A percentile compares a stretch with the other conserved stretches of the same genome.
Evolutionary conservation across 140 eudicot species (phyloP).

Genomic region (Artemisia princeps): DNA sequence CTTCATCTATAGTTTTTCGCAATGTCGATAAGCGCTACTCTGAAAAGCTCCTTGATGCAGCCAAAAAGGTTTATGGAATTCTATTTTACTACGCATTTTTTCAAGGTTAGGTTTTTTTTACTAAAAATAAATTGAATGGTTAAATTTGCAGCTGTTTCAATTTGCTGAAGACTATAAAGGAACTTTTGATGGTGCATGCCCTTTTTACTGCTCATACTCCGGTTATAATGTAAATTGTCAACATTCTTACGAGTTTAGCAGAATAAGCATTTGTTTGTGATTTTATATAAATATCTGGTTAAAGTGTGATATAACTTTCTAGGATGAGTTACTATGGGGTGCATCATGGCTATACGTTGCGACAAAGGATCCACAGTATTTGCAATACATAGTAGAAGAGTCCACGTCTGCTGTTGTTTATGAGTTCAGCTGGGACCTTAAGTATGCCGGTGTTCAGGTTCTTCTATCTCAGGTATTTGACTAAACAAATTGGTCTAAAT

Average conservation of each 20-base stretch:
- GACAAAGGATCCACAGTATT: slow-evolving; percentile 36
- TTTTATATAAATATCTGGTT: not conserved
- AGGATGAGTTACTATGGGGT: slow-evolving; percentile 93
- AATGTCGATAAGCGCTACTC: slow-evolving; percentile 40
- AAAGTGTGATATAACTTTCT: slow-evolving; percentile 14
- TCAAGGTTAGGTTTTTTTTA: not conserved
- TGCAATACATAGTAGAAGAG: slow-evolving; percentile 43
- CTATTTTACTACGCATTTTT: not conserved
- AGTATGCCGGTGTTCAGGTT: slow-evolving; percentile 70
- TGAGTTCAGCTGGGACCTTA: slow-evolving; percentile 89
- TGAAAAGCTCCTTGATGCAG: slow-evolving; percentile 36
- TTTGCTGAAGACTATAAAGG: slow-evolving; percentile 57
- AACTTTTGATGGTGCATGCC: slow-evolving; percentile 90
- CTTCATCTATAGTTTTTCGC: slow-evolving; percentile 55
- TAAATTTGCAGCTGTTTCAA: slow-evolving; percentile 49
- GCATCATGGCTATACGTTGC: slow-evolving; percentile 80
- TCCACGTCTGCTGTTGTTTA: slow-evolving; percentile 43
- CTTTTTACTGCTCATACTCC: slow-evolving; percentile 78
- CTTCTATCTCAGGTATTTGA: slow-evolving; percentile 56
- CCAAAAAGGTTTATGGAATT: slow-evolving; percentile 36
- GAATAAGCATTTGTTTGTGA: not conserved
- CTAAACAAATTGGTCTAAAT: not conserved
- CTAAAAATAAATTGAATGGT: not conserved
- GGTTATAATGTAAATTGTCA: slow-evolving; percentile 51
- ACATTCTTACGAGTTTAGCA: not conserved